phyloP scores from a whole-genome alignment of 164 flowering plant genomes.

The Magnolia kwangsiensis region DNA sequence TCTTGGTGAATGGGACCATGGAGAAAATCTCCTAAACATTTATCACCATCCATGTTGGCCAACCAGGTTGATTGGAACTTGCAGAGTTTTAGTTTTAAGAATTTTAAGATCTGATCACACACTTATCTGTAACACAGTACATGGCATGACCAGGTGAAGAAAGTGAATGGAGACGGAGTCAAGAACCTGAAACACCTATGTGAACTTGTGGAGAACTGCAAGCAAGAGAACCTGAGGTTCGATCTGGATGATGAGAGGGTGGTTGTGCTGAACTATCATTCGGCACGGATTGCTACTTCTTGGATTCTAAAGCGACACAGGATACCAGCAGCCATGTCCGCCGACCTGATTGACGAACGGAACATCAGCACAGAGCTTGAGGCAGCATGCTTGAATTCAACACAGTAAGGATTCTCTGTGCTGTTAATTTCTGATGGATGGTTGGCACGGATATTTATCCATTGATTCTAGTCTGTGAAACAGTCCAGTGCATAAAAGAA shows the following conservation, averaged over 20 bases:
- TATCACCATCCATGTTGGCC: no score
- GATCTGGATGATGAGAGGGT: conserved; percentile 94
- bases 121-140: background rate
- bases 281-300: conserved; percentile 71
- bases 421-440: background rate
- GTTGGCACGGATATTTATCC: background rate
- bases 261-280: conserved; percentile 51
- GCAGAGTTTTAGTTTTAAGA: no score
- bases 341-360: conserved; percentile 46
- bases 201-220: conserved; percentile 60
- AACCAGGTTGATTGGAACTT: no score
- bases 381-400: conserved; percentile 17
- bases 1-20: no score
- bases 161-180: conserved; percentile 66
- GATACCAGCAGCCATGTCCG: conserved; percentile 77
- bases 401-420: background rate
- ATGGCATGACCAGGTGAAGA: conserved; percentile 51
- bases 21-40: no score
- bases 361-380: conserved; percentile 13
- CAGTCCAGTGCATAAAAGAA: background rate
- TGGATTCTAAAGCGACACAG: conserved; percentile 75
- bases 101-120: no score
- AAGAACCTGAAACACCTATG: conserved; percentile 75
- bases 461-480: background rate
- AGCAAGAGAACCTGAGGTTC: conserved; percentile 55